Base-by-base conservation (phyloP, 2,329 filamentous ascomycete species). In the Aureobasidium zeae region DNA sequence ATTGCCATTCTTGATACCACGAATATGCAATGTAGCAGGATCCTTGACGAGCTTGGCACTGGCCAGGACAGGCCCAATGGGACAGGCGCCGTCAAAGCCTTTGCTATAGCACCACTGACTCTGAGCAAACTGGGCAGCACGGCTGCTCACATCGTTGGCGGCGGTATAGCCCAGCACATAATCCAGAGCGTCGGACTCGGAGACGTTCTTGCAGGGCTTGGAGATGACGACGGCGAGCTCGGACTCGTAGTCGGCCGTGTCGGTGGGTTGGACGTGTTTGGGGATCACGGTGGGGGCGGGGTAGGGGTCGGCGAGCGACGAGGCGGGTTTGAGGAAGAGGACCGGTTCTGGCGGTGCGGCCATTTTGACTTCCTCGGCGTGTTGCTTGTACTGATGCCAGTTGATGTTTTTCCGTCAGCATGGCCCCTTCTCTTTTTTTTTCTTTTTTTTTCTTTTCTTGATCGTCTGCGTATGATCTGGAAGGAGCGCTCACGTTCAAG, bases 111-210 rank as follows among this genome's bases (percentile, higher is more conserved):
- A 73, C 66, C 72, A 75, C 55, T 77, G 74, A 37, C 63, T 65
- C 55, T 72, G 68, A 16, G 66, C 63, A 51, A 71, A 66, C 61
- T 80, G 76, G 42, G 65, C 66, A 38, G 72, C 70, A 3, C 76
- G 70, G 48, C 71, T 74, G 2, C 75, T 79, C 5, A 82, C 70
- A 54, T 82, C 77, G 60, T 81, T 82, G 53, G 70, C 69, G 16
- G 70, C 69, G 0, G 75, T 77, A 56, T 82, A 82, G 20, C 78
- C 77, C 2, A 81, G 69, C 4, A 82, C 67, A 52, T 80, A 77
- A 49, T 72, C 67, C 38, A 76, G 55, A 4, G 76, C 75, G 20
- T 79, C 68, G 0, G 63, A 66, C 51, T 77, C 73, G 33, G 66
- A 62, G 8, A 78, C 73, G 50, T 79, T 74, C 52, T 70, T 71